phyloP scores from a whole-genome alignment of 2,329 filamentous ascomycete genomes.

The Colletotrichum tabaci region DNA sequence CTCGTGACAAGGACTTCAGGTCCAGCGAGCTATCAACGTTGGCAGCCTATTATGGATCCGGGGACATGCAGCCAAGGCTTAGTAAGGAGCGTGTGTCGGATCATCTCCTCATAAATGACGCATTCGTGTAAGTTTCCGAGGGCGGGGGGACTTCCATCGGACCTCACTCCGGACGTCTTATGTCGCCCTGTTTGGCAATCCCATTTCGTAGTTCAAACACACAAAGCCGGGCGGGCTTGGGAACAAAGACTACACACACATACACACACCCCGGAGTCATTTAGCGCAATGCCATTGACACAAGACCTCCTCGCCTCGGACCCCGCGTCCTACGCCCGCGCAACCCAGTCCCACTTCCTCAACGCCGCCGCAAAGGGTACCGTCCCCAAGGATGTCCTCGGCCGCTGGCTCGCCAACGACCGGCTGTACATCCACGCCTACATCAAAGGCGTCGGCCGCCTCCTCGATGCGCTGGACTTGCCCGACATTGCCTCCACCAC shows the following conservation, averaged over 20 bases:
- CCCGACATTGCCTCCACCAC: constrained; percentile 52
- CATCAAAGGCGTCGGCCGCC: constrained; percentile 75
- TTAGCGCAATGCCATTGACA: constrained; percentile 58
- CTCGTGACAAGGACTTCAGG: background rate
- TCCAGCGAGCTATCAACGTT: background rate
- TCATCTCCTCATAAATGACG: constrained; percentile 2
- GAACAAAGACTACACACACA: background rate
- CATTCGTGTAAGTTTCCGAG: background rate
- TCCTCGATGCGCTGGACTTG: constrained; percentile 74
- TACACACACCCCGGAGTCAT: background rate
- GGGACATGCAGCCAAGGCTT: constrained; percentile 34
- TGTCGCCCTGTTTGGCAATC: background rate
- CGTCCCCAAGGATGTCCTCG: constrained; percentile 68
- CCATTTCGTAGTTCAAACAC: background rate
- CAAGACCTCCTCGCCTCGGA: constrained; percentile 68
- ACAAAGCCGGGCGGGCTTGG: background rate
- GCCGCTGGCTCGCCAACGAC: constrained; percentile 80
- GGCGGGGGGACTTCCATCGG: background rate
- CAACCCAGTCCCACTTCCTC: constrained; percentile 79
- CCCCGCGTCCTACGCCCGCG: constrained; percentile 62
- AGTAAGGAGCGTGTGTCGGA: constrained; percentile 10
- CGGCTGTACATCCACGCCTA: constrained; percentile 80
- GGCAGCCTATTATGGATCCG: constrained; percentile 18
- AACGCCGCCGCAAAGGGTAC: constrained; percentile 74
- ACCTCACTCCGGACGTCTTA: background rate